A percentile compares a stretch with the other conserved stretches of the same genome.
Conservation (phyloP, 768 basidiomycete species). For the Lactarius akahatsu region DNA sequence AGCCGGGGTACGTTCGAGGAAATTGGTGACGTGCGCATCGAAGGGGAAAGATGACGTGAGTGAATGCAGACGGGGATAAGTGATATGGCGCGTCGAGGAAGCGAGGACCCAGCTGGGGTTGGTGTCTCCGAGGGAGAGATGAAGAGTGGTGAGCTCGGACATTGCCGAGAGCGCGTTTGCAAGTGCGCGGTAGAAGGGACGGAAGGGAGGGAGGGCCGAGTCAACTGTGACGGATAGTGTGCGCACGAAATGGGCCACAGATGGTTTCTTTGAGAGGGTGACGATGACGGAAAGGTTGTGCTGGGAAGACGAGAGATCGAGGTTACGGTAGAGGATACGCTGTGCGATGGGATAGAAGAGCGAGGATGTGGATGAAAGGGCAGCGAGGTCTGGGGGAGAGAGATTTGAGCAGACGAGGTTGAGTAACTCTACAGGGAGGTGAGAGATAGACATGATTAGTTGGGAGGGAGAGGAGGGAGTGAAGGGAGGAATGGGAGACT, state of each 20-base stretch:
- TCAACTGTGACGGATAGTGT: constrained; percentile 56
- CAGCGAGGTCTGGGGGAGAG: constrained; percentile 43
- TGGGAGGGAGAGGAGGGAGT: constrained; percentile 8
- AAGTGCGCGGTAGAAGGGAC: constrained; percentile 50
- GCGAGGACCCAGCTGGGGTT: constrained; percentile 54
- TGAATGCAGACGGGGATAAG: constrained; percentile 50
- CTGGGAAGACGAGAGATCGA: constrained; percentile 46
- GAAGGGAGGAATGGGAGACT: neutral
- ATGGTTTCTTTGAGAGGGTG: constrained; percentile 57
- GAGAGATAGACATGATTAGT: constrained; percentile 43
- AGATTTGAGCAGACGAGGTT: constrained; percentile 45
- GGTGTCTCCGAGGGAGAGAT: constrained; percentile 45
- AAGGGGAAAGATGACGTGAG: constrained; percentile 63
- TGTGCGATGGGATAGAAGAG: constrained; percentile 51
- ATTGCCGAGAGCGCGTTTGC: constrained; percentile 57
- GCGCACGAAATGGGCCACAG: constrained; percentile 60
- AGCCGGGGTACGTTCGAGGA: constrained; percentile 55
- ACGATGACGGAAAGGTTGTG: constrained; percentile 50
- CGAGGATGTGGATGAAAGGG: constrained; percentile 47
- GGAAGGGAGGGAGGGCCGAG: constrained; percentile 43
- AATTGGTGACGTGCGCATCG: constrained; percentile 55
- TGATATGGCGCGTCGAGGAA: constrained; percentile 30
- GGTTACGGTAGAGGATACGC: constrained; percentile 60
- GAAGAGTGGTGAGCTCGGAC: constrained; percentile 57
- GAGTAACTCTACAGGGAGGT: constrained; percentile 63